A percentile compares a stretch with the other conserved stretches of the same genome.
These are phyloP conservation scores for Corniculantispora saksenae DNA, from an alignment of 2,329 filamentous ascomycete genomes.

Conservation along the genomic window DNA sequence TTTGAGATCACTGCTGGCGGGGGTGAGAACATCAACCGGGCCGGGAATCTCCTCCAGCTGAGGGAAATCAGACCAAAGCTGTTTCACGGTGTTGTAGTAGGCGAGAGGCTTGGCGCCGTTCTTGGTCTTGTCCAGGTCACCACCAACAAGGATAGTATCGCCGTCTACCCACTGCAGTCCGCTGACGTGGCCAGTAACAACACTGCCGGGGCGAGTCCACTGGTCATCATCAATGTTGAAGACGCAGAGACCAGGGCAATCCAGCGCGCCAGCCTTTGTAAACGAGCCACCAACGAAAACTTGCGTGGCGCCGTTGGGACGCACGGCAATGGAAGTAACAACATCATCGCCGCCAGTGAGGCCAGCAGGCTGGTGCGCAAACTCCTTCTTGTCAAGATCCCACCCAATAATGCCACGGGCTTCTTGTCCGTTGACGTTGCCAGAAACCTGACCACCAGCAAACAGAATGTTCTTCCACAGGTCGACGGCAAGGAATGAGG, in stretches of 20 bases:
- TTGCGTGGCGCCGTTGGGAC: conserved; percentile 64
- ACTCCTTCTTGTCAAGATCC: conserved; percentile 66
- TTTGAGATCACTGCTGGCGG: conserved; percentile 70
- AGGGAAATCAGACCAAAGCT: conserved; percentile 66
- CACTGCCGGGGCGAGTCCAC: conserved; percentile 79
- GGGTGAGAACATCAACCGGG: conserved; percentile 72
- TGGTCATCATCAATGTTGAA: conserved; percentile 70
- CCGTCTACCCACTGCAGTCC: conserved; percentile 75
- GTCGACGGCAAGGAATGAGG: conserved; percentile 73
- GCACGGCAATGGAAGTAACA: conserved; percentile 75
- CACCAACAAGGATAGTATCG: conserved; percentile 73
- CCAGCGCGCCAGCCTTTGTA: conserved; percentile 76
- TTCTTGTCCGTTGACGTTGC: conserved; percentile 61
- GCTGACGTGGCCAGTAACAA: conserved; percentile 69
- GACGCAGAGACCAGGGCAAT: conserved; percentile 79
- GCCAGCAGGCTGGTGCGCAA: conserved; percentile 71
- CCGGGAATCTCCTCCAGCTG: conserved; percentile 71
- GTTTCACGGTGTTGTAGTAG: conserved; percentile 67
- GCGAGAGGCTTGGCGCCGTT: conserved; percentile 66
- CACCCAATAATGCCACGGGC: conserved; percentile 80
- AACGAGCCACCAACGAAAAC: conserved; percentile 89
- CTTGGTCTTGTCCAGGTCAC: conserved; percentile 69
- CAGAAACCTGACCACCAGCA: conserved; percentile 78
- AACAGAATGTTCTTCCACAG: conserved; percentile 70
- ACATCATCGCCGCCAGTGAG: conserved; percentile 69